Evolutionary conservation across 2,329 filamentous ascomycete genomes (phyloP).

Genomic region (Sclerotinia nivalis): DNA sequence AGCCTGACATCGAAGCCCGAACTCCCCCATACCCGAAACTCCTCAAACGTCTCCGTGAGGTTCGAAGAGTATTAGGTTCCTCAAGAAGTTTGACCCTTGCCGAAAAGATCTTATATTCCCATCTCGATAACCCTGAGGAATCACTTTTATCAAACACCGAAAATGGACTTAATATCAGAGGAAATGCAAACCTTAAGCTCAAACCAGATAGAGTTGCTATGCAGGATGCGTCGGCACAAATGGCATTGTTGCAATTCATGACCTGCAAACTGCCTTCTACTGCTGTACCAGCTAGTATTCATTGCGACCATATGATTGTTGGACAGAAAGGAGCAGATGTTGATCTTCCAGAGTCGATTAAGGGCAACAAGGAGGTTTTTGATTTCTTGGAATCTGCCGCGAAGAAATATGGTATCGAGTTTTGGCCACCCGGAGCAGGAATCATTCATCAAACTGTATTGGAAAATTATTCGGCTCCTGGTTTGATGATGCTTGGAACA

Average conservation of each 20-base stretch:
- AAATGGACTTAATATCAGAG: slow-evolving; percentile 81
- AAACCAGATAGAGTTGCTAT: slow-evolving; percentile 97
- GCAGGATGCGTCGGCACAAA: slow-evolving; percentile 98
- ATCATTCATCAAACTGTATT: slow-evolving; percentile 98
- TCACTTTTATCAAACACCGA: slow-evolving; percentile 80
- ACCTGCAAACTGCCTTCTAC: slow-evolving; percentile 86
- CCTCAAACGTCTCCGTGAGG: slow-evolving; percentile 72
- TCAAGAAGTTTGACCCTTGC: slow-evolving; percentile 73
- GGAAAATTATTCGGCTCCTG: slow-evolving; percentile 97
- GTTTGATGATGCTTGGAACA: slow-evolving; percentile 97
- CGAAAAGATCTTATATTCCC: slow-evolving; percentile 98
- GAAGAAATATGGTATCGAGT: slow-evolving; percentile 90
- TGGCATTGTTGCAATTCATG: slow-evolving; percentile 99
- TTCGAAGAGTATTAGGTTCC: slow-evolving; percentile 68
- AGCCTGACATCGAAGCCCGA: slow-evolving; percentile 39
- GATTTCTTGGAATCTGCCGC: slow-evolving; percentile 93
- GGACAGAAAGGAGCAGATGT: slow-evolving; percentile 85
- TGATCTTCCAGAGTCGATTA: slow-evolving; percentile 81
- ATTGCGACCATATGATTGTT: slow-evolving; percentile 99
- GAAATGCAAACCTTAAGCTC: slow-evolving; percentile 89
- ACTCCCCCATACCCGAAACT: slow-evolving; percentile 80
- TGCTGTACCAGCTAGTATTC: slow-evolving; percentile 93
- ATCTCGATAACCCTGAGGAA: slow-evolving; percentile 86
- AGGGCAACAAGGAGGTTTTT: slow-evolving; percentile 94
- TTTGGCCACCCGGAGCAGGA: slow-evolving; percentile 90